These are phyloP conservation scores for Juglanconis juglandina DNA, from an alignment of 2,329 filamentous ascomycete genomes.

Conservation along the genomic window DNA sequence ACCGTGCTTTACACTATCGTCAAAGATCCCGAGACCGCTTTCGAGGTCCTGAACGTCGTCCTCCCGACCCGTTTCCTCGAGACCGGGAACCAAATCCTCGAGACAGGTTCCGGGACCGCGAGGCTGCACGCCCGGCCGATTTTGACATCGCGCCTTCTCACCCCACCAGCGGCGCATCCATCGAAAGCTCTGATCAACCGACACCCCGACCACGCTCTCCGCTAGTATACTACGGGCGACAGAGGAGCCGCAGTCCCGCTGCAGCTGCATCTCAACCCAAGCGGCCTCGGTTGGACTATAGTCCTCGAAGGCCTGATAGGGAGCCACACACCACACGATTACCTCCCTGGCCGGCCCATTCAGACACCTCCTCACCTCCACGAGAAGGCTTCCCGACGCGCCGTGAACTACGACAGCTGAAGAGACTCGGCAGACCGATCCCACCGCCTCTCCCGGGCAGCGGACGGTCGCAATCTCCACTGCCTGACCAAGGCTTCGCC, in stretches of 20 bases:
- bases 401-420: constrained; percentile 24
- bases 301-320: constrained; percentile 12
- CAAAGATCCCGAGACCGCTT: constrained; percentile 37
- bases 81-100: constrained; percentile 24
- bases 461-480: constrained; percentile 27
- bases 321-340: constrained; percentile 9
- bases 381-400: constrained; percentile 24
- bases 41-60: constrained; percentile 30
- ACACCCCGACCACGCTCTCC: constrained; percentile 24
- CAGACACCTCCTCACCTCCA: constrained; percentile 15
- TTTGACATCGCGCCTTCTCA: constrained; percentile 20
- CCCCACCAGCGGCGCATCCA: constrained; percentile 3
- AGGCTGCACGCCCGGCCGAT: constrained; percentile 30
- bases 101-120: constrained; percentile 37
- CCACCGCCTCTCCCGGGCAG: constrained; percentile 21
- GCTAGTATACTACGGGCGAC: constrained; percentile 24
- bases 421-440: constrained; percentile 21
- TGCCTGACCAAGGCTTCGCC: constrained; percentile 9
- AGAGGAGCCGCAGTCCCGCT: constrained; percentile 26
- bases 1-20: constrained; percentile 34
- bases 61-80: constrained; percentile 24
- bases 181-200: constrained; percentile 15
- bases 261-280: constrained; percentile 19
- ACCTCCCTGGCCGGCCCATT: constrained; percentile 11
- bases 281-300: constrained; percentile 16